A percentile compares a stretch with the other conserved stretches of the same genome.
Conservation (phyloP, 768 basidiomycete genomes). For the Mycena sanguinolenta region DNA sequence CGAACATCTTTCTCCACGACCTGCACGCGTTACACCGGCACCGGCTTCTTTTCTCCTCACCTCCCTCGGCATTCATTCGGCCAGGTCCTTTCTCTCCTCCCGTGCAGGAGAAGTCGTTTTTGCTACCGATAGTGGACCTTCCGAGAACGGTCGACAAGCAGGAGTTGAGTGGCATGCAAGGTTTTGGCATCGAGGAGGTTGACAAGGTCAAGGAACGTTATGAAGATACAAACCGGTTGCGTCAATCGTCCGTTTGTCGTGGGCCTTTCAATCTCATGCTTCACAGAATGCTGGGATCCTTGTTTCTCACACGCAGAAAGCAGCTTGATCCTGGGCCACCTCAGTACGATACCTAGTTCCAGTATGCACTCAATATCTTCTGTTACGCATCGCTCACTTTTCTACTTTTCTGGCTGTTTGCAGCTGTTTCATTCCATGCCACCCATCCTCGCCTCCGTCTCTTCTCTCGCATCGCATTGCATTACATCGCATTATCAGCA, state of each 20-base stretch:
- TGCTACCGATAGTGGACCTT: slow-evolving; percentile 14
- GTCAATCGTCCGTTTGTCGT: slow-evolving; percentile 22
- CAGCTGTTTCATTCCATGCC: neutral
- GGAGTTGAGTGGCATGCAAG: slow-evolving; percentile 31
- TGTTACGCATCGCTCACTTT: slow-evolving; percentile 2
- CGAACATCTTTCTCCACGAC: slow-evolving; percentile 78
- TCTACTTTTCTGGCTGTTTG: neutral
- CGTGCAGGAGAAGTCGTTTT: slow-evolving; percentile 8
- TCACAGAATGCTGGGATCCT: slow-evolving; percentile 70
- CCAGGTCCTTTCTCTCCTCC: neutral
- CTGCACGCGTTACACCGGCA: slow-evolving; percentile 79
- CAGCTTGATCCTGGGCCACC: slow-evolving; percentile 40
- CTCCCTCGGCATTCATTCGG: slow-evolving; percentile 28
- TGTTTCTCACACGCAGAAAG: slow-evolving; percentile 74
- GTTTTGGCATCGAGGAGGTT: slow-evolving; percentile 50
- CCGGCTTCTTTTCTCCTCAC: slow-evolving; percentile 61
- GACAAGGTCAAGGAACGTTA: slow-evolving; percentile 69
- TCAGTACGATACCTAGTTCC: slow-evolving; percentile 18
- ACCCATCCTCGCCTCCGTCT: neutral
- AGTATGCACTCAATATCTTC: slow-evolving; percentile 4
- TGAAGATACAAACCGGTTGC: slow-evolving; percentile 73
- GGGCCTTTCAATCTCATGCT: slow-evolving; percentile 11
- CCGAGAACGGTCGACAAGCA: slow-evolving; percentile 16
- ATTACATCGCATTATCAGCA: slow-evolving; percentile 5
- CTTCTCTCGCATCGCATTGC: neutral